These are phyloP conservation scores for Chrysanthemum lavandulifolium DNA, from an alignment of 129 eudicot genomes.

Conservation along the genomic window DNA sequence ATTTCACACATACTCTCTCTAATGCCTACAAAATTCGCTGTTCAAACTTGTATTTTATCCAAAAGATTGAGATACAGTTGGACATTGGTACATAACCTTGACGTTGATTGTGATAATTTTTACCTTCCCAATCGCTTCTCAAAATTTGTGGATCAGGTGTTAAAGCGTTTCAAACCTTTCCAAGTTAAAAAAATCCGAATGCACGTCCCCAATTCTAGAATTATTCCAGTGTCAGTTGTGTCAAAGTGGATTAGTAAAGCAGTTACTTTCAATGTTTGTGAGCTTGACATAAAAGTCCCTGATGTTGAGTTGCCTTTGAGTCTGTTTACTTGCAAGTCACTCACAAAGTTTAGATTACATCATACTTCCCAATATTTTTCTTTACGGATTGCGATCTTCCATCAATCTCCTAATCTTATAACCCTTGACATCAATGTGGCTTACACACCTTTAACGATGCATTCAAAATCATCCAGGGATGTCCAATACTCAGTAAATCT, in stretches of 20 bases:
- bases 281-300: not conserved
- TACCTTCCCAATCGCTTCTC: not conserved
- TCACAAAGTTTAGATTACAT: conserved; percentile 1
- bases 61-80: too few species aligned
- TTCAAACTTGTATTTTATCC: too few species aligned
- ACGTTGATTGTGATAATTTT: too few species aligned
- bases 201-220: not conserved
- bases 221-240: not conserved
- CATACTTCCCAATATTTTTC: too few species aligned
- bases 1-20: too few species aligned
- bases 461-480: too few species aligned
- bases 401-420: conserved; percentile 6
- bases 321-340: conserved; percentile 23
- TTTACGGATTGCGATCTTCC: not conserved
- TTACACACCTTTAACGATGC: too few species aligned
- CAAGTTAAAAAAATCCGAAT: conserved; percentile 5
- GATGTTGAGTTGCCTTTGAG: conserved; percentile 10
- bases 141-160: conserved; percentile 11
- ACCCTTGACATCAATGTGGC: too few species aligned
- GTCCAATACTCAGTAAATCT: too few species aligned
- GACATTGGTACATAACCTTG: too few species aligned
- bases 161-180: not conserved
- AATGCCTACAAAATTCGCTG: too few species aligned
- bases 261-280: conserved; percentile 1
- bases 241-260: not conserved